Percentiles rank a stretch among this genome's conserved stretches.
Conservation (phyloP, 768 basidiomycete species). For the Trametes cubensis region DNA sequence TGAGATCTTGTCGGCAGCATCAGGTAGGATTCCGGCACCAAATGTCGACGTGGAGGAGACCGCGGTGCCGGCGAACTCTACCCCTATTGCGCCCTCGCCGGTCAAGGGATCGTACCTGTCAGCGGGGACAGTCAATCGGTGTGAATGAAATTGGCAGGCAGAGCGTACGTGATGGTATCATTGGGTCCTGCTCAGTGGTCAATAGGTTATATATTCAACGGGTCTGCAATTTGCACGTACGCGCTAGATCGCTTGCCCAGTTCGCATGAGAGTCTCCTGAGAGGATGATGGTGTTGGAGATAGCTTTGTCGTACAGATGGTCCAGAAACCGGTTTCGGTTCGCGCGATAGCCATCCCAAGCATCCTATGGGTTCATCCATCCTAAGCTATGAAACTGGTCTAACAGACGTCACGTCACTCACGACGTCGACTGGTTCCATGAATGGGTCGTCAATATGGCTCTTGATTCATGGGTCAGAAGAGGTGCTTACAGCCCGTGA, state of each 20-base stretch:
- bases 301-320: constrained; percentile 50
- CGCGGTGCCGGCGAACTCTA: constrained; percentile 65
- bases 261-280: constrained; percentile 64
- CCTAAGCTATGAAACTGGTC: neutral
- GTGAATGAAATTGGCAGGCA: too few relatives aligned
- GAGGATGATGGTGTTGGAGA: constrained; percentile 58
- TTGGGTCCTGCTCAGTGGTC: constrained; percentile 44
- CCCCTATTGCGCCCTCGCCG: constrained; percentile 54
- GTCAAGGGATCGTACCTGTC: constrained; percentile 50
- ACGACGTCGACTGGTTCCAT: constrained; percentile 35
- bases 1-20: constrained; percentile 43
- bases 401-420: neutral
- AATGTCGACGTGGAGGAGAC: constrained; percentile 56
- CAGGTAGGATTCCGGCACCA: constrained; percentile 43
- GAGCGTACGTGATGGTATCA: constrained; percentile 46
- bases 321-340: constrained; percentile 55
- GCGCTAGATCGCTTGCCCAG: constrained; percentile 61
- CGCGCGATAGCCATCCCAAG: constrained; percentile 61
- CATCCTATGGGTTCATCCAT: constrained; percentile 40
- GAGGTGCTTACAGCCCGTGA: constrained; percentile 36
- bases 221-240: constrained; percentile 36
- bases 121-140: neutral
- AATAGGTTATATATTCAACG: neutral
- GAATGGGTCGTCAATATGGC: too few relatives aligned
- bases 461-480: too few relatives aligned